Percentiles rank a stretch among this genome's conserved stretches.
phyloP scores from a whole-genome alignment of 371 early-diverging fungal genomes.

The Syncephalastrum contaminatum region DNA sequence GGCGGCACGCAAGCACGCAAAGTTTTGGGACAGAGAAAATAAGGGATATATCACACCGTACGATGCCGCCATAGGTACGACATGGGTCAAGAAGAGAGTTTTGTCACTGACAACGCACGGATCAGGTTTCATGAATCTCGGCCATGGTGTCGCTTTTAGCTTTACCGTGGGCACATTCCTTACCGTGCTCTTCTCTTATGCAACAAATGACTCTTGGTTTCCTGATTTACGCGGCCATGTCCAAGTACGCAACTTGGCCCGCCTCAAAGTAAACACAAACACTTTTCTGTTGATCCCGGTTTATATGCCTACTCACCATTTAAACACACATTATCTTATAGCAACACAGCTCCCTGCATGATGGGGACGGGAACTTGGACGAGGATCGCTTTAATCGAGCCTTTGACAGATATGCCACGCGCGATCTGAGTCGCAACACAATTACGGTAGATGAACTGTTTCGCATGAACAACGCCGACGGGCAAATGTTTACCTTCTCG shows the following conservation, averaged over 20 bases:
- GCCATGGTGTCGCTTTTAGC: constrained; percentile 19
- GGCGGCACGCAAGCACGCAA: constrained; percentile 14
- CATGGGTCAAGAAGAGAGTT: neutral
- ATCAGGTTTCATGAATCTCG: constrained; percentile 20
- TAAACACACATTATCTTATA: neutral
- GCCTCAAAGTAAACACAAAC: constrained; percentile 14
- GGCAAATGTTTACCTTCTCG: constrained; percentile 5
- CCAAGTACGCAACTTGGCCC: constrained; percentile 5
- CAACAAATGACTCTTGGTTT: constrained; percentile 23
- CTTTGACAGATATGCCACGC: constrained; percentile 32
- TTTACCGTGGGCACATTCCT: constrained; percentile 22
- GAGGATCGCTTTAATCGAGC: constrained; percentile 28
- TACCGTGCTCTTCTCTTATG: constrained; percentile 17
- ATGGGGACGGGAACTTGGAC: constrained; percentile 30
- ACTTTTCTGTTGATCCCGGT: constrained; percentile 3
- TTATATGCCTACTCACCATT: neutral
- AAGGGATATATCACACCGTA: constrained; percentile 25
- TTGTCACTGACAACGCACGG: neutral
- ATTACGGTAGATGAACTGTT: constrained; percentile 32
- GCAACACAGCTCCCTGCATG: constrained; percentile 3
- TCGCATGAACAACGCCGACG: constrained; percentile 21
- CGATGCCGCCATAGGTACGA: constrained; percentile 17
- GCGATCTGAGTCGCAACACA: constrained; percentile 26
- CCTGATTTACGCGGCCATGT: constrained; percentile 21
- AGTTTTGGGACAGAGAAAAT: constrained; percentile 23